Evolutionary conservation across 2,329 filamentous ascomycete species (phyloP).

Genomic region (Penicillium sp.): DNA sequence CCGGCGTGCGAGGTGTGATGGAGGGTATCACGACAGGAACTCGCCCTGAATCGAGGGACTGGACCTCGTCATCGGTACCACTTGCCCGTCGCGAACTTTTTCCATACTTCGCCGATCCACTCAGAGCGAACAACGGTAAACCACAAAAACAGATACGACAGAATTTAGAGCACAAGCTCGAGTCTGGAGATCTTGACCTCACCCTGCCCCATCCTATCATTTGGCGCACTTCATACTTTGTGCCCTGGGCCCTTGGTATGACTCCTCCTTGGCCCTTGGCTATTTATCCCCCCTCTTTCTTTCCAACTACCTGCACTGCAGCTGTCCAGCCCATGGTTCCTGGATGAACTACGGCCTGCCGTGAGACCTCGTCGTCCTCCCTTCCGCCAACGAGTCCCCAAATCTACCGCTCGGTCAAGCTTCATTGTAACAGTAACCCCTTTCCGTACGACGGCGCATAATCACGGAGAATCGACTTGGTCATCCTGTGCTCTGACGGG

Average conservation of each 20-base stretch:
- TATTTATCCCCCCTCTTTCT: not conserved
- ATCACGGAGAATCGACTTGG: constrained; percentile 18
- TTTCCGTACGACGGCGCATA: constrained; percentile 27
- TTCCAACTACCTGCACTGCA: constrained; percentile 22
- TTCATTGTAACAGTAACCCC: constrained; percentile 29
- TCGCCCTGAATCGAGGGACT: constrained; percentile 3
- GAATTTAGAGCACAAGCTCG: not conserved
- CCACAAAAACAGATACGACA: not conserved
- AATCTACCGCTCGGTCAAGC: not conserved
- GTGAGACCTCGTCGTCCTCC: constrained; percentile 17
- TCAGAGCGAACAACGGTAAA: not conserved
- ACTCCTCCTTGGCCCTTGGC: not conserved
- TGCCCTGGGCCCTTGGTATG: not conserved
- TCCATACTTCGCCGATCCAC: constrained; percentile 12
- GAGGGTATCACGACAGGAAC: constrained; percentile 9
- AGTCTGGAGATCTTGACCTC: not conserved
- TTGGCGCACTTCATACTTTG: not conserved
- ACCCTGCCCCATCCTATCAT: not conserved
- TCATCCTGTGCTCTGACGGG: constrained; percentile 11
- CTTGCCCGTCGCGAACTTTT: constrained; percentile 14
- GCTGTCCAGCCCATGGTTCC: constrained; percentile 19
- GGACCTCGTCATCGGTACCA: constrained; percentile 17
- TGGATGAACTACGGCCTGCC: constrained; percentile 9
- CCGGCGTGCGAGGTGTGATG: constrained; percentile 6
- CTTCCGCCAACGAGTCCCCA: not conserved